phyloP scores from a whole-genome alignment of 179 eudicot species.

The Silene coronaria region DNA sequence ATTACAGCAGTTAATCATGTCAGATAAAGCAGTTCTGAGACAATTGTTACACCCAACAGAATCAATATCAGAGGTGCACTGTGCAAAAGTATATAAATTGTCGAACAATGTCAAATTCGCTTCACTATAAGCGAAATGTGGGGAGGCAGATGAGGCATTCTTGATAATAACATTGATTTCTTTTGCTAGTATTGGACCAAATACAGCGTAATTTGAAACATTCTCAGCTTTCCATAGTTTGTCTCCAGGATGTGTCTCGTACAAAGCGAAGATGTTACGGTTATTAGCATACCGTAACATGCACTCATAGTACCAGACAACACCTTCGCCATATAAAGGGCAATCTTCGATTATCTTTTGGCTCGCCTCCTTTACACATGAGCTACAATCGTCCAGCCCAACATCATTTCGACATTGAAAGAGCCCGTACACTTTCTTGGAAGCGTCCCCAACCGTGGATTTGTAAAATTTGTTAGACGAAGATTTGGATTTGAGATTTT shows the following conservation, averaged over 20 bases:
- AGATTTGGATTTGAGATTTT: no score
- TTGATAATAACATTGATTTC: constrained; percentile 15
- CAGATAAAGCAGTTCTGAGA: constrained; percentile 1
- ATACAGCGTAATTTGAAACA: constrained; percentile 8
- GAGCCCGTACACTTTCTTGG: no score
- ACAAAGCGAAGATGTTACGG: constrained; percentile 16
- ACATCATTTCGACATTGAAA: no score
- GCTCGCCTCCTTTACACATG: no score
- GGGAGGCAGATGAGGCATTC: constrained; percentile 8
- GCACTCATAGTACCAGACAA: constrained; percentile 23
- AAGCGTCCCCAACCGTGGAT: no score
- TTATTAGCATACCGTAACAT: constrained; percentile 30
- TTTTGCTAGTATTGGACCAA: neutral
- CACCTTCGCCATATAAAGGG: constrained; percentile 2
- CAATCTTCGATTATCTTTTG: neutral
- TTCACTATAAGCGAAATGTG: constrained; percentile 17
- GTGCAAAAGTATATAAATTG: constrained; percentile 18
- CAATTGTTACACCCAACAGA: constrained; percentile 11
- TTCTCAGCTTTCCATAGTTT: neutral
- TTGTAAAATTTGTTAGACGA: no score
- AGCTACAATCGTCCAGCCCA: no score
- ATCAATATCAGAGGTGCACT: constrained; percentile 21
- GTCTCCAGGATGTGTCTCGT: neutral
- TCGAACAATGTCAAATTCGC: constrained; percentile 4
- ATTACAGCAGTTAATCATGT: neutral